phyloP scores from a whole-genome alignment of 2,329 filamentous ascomycete genomes.

The Cladobotryum mycophilum region DNA sequence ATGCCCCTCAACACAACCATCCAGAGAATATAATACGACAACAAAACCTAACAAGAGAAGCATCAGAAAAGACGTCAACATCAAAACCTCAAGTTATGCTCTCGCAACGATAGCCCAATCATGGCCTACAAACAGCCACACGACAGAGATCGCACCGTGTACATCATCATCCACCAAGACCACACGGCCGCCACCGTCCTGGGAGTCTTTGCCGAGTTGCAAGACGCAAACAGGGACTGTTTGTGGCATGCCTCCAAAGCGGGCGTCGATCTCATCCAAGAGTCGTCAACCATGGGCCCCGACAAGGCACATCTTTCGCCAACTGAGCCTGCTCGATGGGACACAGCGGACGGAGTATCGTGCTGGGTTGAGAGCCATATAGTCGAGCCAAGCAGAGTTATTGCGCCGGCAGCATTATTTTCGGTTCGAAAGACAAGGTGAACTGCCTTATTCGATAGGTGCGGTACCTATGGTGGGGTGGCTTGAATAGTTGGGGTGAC shows the following conservation, averaged over 20 bases:
- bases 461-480: not conserved
- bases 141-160: conserved; percentile 19
- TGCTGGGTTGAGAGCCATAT: conserved; percentile 34
- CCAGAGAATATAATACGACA: too few relatives aligned
- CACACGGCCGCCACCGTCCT: conserved; percentile 20
- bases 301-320: conserved; percentile 15
- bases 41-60: too few relatives aligned
- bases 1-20: too few relatives aligned
- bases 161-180: conserved; percentile 28
- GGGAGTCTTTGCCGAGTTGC: conserved; percentile 27
- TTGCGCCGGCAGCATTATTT: not conserved
- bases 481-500: not conserved
- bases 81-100: too few relatives aligned
- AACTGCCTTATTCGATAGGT: not conserved
- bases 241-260: conserved; percentile 22
- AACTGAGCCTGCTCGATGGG: conserved; percentile 28
- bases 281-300: conserved; percentile 10
- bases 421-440: not conserved
- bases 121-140: conserved; percentile 4
- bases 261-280: conserved; percentile 18
- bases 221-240: conserved; percentile 31
- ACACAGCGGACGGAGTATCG: conserved; percentile 27
- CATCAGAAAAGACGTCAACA: too few relatives aligned
- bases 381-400: conserved; percentile 19
- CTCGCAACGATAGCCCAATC: not conserved